Conservation (phyloP, 768 basidiomycete species). For the Pholiota microspora region DNA sequence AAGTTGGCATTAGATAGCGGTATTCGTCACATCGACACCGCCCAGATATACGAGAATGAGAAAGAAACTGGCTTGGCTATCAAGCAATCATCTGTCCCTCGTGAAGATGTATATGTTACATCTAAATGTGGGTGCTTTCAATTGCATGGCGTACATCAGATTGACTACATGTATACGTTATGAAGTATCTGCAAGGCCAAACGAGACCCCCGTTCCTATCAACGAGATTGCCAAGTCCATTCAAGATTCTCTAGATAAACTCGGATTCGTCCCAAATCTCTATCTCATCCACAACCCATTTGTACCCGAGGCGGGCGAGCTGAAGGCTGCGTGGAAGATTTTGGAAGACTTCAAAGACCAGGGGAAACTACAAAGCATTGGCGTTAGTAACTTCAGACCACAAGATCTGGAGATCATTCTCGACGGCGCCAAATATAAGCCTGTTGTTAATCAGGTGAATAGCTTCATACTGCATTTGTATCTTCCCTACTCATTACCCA, state of each 20-base stretch:
- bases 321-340: constrained; percentile 42
- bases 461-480: too few relatives aligned
- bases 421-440: constrained; percentile 43
- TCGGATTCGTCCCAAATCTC: constrained; percentile 47
- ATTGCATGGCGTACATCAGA: background rate
- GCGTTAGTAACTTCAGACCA: constrained; percentile 51
- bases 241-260: constrained; percentile 42
- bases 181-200: constrained; percentile 10
- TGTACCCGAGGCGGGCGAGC: constrained; percentile 24
- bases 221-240: constrained; percentile 38
- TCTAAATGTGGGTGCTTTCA: constrained; percentile 31
- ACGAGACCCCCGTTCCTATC: constrained; percentile 18
- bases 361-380: constrained; percentile 39
- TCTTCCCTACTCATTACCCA: too few relatives aligned
- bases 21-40: constrained; percentile 52
- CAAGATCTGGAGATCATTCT: constrained; percentile 42
- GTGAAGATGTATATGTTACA: constrained; percentile 48
- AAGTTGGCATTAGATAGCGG: constrained; percentile 35
- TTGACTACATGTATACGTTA: background rate
- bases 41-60: constrained; percentile 48
- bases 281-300: constrained; percentile 50
- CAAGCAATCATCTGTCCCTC: constrained; percentile 26
- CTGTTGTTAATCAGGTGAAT: constrained; percentile 51
- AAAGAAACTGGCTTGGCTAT: constrained; percentile 39
- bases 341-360: constrained; percentile 48